phyloP scores from a whole-genome alignment of 1,139 yeast species.

The Yamadazyma membranifaciens region DNA sequence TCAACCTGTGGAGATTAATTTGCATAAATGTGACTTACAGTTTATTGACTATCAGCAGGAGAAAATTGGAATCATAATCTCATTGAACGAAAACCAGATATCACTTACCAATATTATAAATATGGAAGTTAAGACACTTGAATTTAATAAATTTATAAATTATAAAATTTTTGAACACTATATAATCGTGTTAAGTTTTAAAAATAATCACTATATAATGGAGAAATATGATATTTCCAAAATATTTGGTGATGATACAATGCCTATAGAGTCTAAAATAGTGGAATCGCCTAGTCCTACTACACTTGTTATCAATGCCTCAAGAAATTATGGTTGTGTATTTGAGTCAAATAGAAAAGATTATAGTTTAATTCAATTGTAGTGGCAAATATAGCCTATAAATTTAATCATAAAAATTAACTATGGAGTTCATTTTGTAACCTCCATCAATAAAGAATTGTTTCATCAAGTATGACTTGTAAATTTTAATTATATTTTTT shows the following conservation, averaged over 20 bases:
- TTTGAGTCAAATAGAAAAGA: conserved; percentile 37
- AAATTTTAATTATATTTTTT: conserved; percentile 27
- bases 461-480: conserved; percentile 28
- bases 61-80: background rate
- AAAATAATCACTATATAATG: background rate
- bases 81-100: background rate
- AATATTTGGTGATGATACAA: background rate
- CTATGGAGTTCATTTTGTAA: conserved; percentile 1
- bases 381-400: background rate
- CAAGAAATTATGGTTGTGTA: conserved; percentile 31
- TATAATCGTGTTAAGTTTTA: conserved; percentile 3
- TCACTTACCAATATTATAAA: background rate
- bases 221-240: conserved; percentile 3
- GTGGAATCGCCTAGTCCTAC: conserved; percentile 5
- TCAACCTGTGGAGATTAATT: background rate
- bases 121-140: background rate
- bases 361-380: conserved; percentile 32
- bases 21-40: conserved; percentile 1
- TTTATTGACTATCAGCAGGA: background rate
- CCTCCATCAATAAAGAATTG: conserved; percentile 26
- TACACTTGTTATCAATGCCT: conserved; percentile 10
- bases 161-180: conserved; percentile 3
- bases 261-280: background rate
- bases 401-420: background rate
- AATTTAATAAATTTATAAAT: conserved; percentile 2